Evolutionary conservation across 2,329 filamentous ascomycete genomes (phyloP).

Genomic region (Macrophomina phaseolina): DNA sequence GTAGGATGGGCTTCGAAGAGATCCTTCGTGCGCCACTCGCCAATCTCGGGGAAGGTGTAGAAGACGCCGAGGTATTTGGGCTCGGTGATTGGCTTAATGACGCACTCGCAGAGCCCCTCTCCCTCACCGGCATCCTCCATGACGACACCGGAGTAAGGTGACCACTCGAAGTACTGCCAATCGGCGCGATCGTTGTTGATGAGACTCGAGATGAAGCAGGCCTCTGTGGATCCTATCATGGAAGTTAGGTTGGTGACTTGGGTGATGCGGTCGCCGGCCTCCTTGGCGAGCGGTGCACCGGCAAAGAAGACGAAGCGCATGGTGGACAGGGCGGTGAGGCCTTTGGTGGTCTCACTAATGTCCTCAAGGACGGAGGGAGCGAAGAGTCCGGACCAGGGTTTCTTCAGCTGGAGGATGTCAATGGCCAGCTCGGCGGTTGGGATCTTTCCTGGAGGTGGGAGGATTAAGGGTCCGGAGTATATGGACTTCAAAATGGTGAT

Average conservation of each 20-base stretch:
- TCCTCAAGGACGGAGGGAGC: conserved; percentile 37
- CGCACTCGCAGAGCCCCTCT: conserved; percentile 31
- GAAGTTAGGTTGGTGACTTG: conserved; percentile 32
- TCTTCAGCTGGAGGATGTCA: conserved; percentile 29
- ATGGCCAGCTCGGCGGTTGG: conserved; percentile 29
- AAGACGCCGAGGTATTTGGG: conserved; percentile 30
- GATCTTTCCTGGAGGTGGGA: conserved; percentile 25
- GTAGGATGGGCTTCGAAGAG: conserved; percentile 31
- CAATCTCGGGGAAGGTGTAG: conserved; percentile 29
- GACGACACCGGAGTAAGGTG: conserved; percentile 33
- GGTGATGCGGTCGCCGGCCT: conserved; percentile 33
- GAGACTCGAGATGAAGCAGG: conserved; percentile 34
- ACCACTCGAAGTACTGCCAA: conserved; percentile 37
- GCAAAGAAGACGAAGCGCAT: conserved; percentile 33
- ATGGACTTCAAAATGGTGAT: conserved; percentile 29
- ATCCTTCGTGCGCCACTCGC: conserved; percentile 33
- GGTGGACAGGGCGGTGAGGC: conserved; percentile 32
- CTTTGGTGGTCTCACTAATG: conserved; percentile 33
- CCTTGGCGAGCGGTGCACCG: conserved; percentile 31
- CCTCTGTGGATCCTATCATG: conserved; percentile 36
- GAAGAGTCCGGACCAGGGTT: conserved; percentile 33
- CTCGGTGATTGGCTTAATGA: conserved; percentile 27
- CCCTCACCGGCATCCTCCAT: conserved; percentile 35
- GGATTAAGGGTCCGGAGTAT: conserved; percentile 29
- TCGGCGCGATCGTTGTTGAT: conserved; percentile 29